These are phyloP conservation scores for Aspergillus sp. DNA, from an alignment of 2,329 filamentous ascomycete species.

Conservation along the genomic window DNA sequence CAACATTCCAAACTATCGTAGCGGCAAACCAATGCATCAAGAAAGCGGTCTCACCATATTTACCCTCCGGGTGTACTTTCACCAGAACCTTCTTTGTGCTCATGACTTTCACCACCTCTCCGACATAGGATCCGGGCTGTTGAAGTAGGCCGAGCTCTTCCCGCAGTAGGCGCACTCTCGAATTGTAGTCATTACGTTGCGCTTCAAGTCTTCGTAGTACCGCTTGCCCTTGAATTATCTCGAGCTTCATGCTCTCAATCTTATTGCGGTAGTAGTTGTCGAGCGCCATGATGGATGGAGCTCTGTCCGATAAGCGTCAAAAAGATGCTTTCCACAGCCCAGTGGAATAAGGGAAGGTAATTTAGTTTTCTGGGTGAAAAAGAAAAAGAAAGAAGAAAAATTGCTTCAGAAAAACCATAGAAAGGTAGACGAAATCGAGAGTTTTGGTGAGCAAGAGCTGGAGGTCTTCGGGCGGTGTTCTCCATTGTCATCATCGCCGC, in stretches of 20 bases:
- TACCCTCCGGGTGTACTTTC: conserved; percentile 98
- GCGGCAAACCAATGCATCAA: neutral
- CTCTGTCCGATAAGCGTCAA: conserved; percentile 18
- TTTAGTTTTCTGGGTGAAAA: neutral
- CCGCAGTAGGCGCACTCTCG: conserved; percentile 85
- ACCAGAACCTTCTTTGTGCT: conserved; percentile 98
- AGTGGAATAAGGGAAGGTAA: no score
- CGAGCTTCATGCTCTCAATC: conserved; percentile 99
- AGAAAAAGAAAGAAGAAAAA: neutral
- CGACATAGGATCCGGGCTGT: conserved; percentile 96
- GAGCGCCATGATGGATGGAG: conserved; percentile 75
- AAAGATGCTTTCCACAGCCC: neutral
- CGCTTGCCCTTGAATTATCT: conserved; percentile 98
- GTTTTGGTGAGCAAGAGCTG: neutral
- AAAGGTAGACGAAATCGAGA: neutral
- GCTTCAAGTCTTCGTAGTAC: conserved; percentile 92
- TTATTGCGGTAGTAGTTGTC: conserved; percentile 99
- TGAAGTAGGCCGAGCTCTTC: conserved; percentile 95
- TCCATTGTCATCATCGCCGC: neutral
- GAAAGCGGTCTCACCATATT: conserved; percentile 68
- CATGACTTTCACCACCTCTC: conserved; percentile 99
- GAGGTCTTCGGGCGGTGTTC: neutral
- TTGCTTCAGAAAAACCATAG: neutral
- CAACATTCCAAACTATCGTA: neutral
- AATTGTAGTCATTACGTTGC: conserved; percentile 99